Evolutionary conservation across 805 yeast species (phyloP), one percentile per base, ranked within the genome.

Genomic region (Candida stauntonica): DNA sequence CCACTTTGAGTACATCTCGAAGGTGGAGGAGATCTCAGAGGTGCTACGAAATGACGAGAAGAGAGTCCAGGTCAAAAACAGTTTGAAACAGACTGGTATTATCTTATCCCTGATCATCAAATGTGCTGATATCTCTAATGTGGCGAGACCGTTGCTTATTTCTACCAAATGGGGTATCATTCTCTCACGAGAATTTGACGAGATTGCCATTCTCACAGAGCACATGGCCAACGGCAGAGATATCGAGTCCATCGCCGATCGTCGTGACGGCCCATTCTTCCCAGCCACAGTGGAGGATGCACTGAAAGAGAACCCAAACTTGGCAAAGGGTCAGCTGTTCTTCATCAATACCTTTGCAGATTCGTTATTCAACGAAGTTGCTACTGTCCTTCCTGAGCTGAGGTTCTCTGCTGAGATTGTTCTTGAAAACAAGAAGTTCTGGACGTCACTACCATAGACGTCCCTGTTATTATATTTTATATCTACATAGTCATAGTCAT

Each of bases 81-180:
- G 45, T 14, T 23, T 43, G n/a, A 51, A 51, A 32, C 54, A 47
- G 28, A 47, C 66, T 46, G 52, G 52, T 41, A 68, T 84, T 47
- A 62, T 87, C 27, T 68, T 82, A 31, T 73, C 86, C 18, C 63
- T 88, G 43, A 70, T 91, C 44, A 77, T 93, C 44, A 93, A 93
- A 65, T 87, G 95, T 61, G 97, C 98, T 3, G 99, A 93, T 63
- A 87, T 93, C 32, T 86, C 96, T 19, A 93, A 93, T 58, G 96
- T 89, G 17, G 78, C 95, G 8, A 68, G 98, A 44, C 87, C 89
- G 5, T 64, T 86, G 41, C 64, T 73, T 26, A 76, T 86, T 3
- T 81, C 91, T 17, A 75, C 86, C 1, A 80, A 82, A 62, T 89
- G 97, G 97, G 96, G 95, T 5, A 64, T 75, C 45, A 76, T 81